These are phyloP conservation scores for Aureobasidium musti DNA, from an alignment of 2,329 filamentous ascomycete species.

Conservation along the genomic window DNA sequence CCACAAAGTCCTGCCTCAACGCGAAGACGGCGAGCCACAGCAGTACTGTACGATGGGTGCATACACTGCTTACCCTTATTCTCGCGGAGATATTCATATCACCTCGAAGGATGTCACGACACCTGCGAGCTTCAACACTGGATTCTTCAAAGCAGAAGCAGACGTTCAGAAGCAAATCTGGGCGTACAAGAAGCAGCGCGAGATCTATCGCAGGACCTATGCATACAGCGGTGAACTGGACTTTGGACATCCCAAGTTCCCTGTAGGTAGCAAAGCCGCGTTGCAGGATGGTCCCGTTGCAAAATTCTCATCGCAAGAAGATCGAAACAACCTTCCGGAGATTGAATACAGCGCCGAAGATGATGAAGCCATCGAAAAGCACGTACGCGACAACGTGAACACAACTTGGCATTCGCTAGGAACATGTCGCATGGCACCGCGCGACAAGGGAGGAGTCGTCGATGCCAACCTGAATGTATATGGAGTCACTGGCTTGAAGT, in stretches of 20 bases:
- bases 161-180: slow-evolving; percentile 61
- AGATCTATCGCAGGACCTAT: slow-evolving; percentile 59
- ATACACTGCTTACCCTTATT: slow-evolving; percentile 63
- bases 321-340: slow-evolving; percentile 46
- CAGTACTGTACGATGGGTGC: slow-evolving; percentile 57
- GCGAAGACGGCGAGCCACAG: slow-evolving; percentile 41
- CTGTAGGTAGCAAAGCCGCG: slow-evolving; percentile 51
- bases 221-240: slow-evolving; percentile 52
- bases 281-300: slow-evolving; percentile 33
- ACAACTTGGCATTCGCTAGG: slow-evolving; percentile 49
- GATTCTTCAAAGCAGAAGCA: slow-evolving; percentile 58
- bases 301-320: slow-evolving; percentile 33
- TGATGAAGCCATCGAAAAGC: slow-evolving; percentile 46
- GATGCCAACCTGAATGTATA: slow-evolving; percentile 46
- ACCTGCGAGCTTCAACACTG: slow-evolving; percentile 58
- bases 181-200: slow-evolving; percentile 66
- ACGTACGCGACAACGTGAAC: slow-evolving; percentile 45
- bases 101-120: slow-evolving; percentile 49
- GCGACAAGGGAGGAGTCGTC: slow-evolving; percentile 45
- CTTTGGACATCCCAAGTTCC: slow-evolving; percentile 44
- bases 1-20: slow-evolving; percentile 33
- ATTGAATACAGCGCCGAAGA: slow-evolving; percentile 48
- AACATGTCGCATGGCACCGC: slow-evolving; percentile 46
- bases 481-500: slow-evolving; percentile 46
- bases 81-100: slow-evolving; percentile 64